phyloP scores from a whole-genome alignment of 2,329 filamentous ascomycete species.

The Zymoseptoria pseudotritici region DNA sequence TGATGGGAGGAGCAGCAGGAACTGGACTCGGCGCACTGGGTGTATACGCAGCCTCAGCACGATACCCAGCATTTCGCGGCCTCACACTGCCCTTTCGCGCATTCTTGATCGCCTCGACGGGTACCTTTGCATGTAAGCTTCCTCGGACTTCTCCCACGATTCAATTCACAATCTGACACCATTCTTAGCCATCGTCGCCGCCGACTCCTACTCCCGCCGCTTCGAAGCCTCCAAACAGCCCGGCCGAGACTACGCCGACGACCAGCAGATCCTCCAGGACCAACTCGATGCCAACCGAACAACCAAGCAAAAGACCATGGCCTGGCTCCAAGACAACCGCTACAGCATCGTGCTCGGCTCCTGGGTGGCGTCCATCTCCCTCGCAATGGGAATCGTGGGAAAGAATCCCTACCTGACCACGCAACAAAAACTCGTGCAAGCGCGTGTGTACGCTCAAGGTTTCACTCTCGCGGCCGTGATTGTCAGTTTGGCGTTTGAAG shows the following conservation, averaged over 20 bases:
- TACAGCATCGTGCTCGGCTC: slow-evolving; percentile 78
- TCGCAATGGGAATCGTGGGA: slow-evolving; percentile 67
- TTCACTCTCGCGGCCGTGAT: slow-evolving; percentile 78
- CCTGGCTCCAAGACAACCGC: slow-evolving; percentile 71
- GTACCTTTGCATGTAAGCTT: slow-evolving; percentile 66
- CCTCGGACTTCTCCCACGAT: background rate
- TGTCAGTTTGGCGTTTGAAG: slow-evolving; percentile 75
- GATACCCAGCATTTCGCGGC: slow-evolving; percentile 69
- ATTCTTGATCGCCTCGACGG: slow-evolving; percentile 76
- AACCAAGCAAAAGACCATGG: slow-evolving; percentile 53
- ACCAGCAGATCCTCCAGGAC: slow-evolving; percentile 49
- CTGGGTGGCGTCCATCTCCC: slow-evolving; percentile 74
- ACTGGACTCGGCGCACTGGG: slow-evolving; percentile 59
- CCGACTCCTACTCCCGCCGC: slow-evolving; percentile 63
- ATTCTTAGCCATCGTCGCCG: slow-evolving; percentile 61
- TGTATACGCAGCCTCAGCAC: slow-evolving; percentile 58
- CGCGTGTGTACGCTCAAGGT: slow-evolving; percentile 87
- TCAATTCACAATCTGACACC: background rate
- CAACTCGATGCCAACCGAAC: slow-evolving; percentile 51
- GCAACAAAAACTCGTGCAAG: slow-evolving; percentile 85
- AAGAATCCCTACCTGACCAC: slow-evolving; percentile 67
- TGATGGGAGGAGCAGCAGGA: slow-evolving; percentile 64
- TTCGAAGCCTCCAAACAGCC: slow-evolving; percentile 68
- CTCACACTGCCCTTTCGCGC: slow-evolving; percentile 85
- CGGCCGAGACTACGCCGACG: slow-evolving; percentile 58